Evolutionary conservation across 176 grass and related monocot genomes (phyloP).

Genomic region (Carex cristatella): DNA sequence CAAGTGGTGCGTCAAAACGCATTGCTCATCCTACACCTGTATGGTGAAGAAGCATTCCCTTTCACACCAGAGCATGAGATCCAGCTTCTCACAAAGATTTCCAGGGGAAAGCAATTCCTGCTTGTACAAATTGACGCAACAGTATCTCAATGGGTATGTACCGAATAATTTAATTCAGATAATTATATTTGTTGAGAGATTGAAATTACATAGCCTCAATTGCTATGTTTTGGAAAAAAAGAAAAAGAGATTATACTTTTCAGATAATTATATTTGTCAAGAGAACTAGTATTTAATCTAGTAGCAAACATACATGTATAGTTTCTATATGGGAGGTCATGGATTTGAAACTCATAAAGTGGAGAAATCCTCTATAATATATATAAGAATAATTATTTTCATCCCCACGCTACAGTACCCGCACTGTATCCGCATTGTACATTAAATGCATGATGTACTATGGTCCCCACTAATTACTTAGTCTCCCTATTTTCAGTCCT

Average conservation of each 20-base stretch:
- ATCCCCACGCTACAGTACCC: no score
- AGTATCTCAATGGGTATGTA: slow-evolving; percentile 15
- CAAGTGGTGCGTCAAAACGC: slow-evolving; percentile 11
- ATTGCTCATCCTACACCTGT: neutral
- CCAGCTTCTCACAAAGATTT: neutral
- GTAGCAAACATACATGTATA: no score
- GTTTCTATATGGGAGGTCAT: no score
- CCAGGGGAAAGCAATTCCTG: slow-evolving; percentile 1
- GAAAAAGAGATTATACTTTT: neutral
- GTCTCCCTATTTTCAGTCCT: no score
- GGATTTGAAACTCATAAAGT: no score
- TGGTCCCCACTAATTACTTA: no score
- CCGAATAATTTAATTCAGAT: neutral
- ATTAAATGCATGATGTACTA: no score
- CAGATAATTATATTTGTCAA: neutral
- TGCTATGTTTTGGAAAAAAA: neutral
- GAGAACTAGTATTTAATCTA: no score
- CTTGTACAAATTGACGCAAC: slow-evolving; percentile 8
- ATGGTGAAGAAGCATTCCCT: slow-evolving; percentile 9
- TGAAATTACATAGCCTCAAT: slow-evolving; percentile 1
- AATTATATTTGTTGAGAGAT: slow-evolving; percentile 1
- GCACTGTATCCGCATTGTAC: no score
- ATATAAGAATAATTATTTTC: no score
- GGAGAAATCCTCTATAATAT: no score
- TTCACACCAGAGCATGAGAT: slow-evolving; percentile 4